These are phyloP conservation scores for Forsythia viridissima DNA, from an alignment of 257 asterid species.

Conservation along the genomic window DNA sequence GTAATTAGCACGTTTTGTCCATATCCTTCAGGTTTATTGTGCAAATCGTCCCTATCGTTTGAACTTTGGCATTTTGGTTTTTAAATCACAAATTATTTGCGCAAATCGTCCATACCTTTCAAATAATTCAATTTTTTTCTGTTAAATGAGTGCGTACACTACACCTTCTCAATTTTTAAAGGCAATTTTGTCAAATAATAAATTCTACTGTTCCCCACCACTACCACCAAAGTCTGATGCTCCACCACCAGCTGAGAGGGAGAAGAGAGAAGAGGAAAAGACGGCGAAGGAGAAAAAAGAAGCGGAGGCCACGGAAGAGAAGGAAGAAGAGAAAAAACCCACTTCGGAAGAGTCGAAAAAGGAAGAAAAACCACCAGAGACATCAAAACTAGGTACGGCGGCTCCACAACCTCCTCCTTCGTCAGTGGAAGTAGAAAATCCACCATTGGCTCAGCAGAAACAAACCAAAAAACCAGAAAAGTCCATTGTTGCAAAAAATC, in stretches of 20 bases:
- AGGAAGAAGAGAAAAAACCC: constrained; percentile 35
- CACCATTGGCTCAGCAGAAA: constrained; percentile 56
- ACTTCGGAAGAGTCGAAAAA: constrained; percentile 38
- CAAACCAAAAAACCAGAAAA: constrained; percentile 25
- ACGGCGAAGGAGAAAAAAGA: constrained; percentile 26
- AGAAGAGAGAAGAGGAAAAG: no score
- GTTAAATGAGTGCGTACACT: no score
- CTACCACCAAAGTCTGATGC: constrained; percentile 34
- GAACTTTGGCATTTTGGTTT: no score
- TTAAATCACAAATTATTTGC: no score
- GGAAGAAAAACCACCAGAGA: constrained; percentile 64
- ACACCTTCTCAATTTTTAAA: no score
- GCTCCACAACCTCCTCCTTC: constrained; percentile 37
- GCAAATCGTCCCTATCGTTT: no score
- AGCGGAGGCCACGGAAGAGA: constrained; percentile 34
- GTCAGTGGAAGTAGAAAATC: constrained; percentile 32
- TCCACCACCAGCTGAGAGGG: constrained; percentile 28
- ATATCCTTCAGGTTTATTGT: no score
- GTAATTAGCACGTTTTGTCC: no score
- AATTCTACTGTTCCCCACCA: no score
- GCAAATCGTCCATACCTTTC: no score
- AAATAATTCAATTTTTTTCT: no score
- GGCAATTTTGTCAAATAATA: no score
- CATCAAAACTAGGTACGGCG: constrained; percentile 24
- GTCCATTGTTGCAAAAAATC: constrained; percentile 17